These are phyloP conservation scores for Debaryomyces sp. DNA, from an alignment of 1,139 yeast genomes.

Conservation along the genomic window DNA sequence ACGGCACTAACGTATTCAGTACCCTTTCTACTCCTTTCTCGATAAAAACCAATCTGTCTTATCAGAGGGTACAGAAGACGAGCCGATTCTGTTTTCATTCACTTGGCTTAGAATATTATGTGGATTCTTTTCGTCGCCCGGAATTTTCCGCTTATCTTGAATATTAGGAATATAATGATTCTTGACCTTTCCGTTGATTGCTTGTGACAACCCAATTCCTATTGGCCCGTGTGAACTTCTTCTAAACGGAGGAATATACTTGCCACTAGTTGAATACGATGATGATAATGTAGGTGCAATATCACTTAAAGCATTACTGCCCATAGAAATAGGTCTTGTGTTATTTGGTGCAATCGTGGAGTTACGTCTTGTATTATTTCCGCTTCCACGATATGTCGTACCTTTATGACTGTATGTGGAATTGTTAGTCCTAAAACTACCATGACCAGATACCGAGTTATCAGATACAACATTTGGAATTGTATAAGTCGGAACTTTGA, in stretches of 20 bases:
- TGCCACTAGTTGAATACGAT: constrained; percentile 45
- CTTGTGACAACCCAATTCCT: neutral
- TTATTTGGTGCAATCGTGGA: constrained; percentile 1
- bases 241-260: constrained; percentile 73
- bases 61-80: constrained; percentile 46
- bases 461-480: constrained; percentile 11
- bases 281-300: constrained; percentile 16
- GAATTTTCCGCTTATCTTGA: neutral
- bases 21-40: constrained; percentile 37
- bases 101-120: neutral
- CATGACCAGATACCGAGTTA: constrained; percentile 4
- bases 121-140: neutral
- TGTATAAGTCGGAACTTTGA: constrained; percentile 19
- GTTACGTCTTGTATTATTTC: constrained; percentile 8
- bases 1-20: constrained; percentile 23
- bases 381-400: constrained; percentile 1
- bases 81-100: constrained; percentile 14
- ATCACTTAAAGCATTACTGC: constrained; percentile 14
- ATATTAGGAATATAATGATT: neutral
- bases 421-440: neutral
- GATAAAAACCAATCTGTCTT: constrained; percentile 44
- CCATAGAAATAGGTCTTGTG: constrained; percentile 18
- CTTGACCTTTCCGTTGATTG: constrained; percentile 13
- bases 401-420: constrained; percentile 6
- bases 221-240: constrained; percentile 43